Conservation (phyloP, 148 eudicot species). For the Diospyros kaki region DNA sequence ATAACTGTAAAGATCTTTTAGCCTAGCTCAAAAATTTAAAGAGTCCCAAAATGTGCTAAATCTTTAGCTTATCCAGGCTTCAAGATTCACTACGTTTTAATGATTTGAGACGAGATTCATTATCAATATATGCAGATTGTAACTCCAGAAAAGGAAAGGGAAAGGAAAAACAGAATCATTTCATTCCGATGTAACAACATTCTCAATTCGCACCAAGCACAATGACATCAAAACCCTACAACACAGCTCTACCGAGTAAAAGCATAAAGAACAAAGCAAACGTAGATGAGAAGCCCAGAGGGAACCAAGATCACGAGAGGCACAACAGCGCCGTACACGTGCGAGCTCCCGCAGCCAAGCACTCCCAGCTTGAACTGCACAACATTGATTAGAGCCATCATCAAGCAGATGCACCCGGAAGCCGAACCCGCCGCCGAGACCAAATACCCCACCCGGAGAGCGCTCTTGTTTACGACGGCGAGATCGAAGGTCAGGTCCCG, state of each 20-base stretch:
- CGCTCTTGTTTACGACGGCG: constrained; percentile 37
- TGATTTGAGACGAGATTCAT: too few relatives aligned
- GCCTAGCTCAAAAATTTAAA: too few relatives aligned
- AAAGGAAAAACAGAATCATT: neutral
- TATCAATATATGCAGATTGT: neutral
- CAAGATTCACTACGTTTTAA: too few relatives aligned
- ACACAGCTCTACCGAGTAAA: constrained; percentile 45
- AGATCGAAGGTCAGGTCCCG: constrained; percentile 26
- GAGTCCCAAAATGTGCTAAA: too few relatives aligned
- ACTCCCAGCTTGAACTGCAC: constrained; percentile 84
- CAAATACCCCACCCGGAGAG: constrained; percentile 64
- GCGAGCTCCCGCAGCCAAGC: constrained; percentile 55
- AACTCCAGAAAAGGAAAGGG: neutral
- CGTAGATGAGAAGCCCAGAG: constrained; percentile 59
- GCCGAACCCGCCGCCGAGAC: constrained; percentile 77
- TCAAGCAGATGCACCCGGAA: constrained; percentile 56
- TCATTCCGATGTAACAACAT: neutral
- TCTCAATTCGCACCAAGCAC: neutral
- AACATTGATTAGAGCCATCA: constrained; percentile 69
- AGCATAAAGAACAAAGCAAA: constrained; percentile 58
- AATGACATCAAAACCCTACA: neutral
- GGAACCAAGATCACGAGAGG: constrained; percentile 82
- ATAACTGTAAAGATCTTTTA: too few relatives aligned
- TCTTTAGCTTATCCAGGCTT: too few relatives aligned
- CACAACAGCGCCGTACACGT: constrained; percentile 68